Percentiles rank a stretch among this genome's conserved stretches.
These are phyloP conservation scores for Cicer judaicum DNA, from an alignment of 306 rosid species.

Conservation along the genomic window DNA sequence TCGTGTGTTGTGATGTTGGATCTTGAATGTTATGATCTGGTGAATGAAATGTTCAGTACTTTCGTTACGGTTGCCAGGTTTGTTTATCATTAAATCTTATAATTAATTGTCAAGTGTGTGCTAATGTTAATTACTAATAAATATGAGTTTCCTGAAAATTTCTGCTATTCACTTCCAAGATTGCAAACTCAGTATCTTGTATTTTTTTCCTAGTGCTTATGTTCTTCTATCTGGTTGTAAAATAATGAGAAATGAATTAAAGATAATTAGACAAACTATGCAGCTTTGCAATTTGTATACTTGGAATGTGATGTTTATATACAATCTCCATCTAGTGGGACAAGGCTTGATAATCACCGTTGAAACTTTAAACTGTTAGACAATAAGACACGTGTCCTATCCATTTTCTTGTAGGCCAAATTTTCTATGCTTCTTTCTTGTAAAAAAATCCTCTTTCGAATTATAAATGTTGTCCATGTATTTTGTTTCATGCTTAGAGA, in stretches of 20 bases:
- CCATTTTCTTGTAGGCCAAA: constrained; percentile 34
- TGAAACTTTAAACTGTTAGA: constrained; percentile 34
- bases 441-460: constrained; percentile 10
- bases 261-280: constrained; percentile 31
- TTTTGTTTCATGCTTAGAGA: constrained; percentile 67
- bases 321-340: constrained; percentile 13
- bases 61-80: constrained; percentile 93
- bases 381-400: neutral
- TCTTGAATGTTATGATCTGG: constrained; percentile 96
- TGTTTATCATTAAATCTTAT: constrained; percentile 41
- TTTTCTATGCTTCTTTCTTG: constrained; percentile 1
- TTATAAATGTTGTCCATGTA: constrained; percentile 28
- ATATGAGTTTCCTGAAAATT: constrained; percentile 25
- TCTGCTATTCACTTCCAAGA: constrained; percentile 26
- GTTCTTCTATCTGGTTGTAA: constrained; percentile 11
- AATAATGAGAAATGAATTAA: constrained; percentile 4
- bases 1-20: constrained; percentile 99
- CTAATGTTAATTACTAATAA: constrained; percentile 15
- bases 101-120: constrained; percentile 5
- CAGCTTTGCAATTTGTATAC: constrained; percentile 9
- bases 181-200: constrained; percentile 23
- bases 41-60: constrained; percentile 87
- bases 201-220: neutral
- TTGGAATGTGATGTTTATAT: constrained; percentile 36
- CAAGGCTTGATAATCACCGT: constrained; percentile 15